Evolutionary conservation across 805 yeast species (phyloP).

Genomic region (Cyberlindnera lachancei): DNA sequence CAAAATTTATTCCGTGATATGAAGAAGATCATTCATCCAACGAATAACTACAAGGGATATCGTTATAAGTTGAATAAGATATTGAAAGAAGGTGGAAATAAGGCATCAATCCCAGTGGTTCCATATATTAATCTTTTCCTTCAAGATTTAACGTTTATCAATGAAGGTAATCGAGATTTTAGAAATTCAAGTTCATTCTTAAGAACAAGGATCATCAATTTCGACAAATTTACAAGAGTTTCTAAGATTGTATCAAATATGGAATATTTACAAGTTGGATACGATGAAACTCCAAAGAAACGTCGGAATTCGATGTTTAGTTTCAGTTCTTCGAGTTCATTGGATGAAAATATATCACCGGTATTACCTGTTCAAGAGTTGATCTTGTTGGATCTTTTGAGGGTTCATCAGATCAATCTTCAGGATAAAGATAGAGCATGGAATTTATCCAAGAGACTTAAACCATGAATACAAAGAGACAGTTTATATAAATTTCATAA

Average conservation of each 20-base stretch:
- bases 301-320: constrained; percentile 21
- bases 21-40: constrained; percentile 64
- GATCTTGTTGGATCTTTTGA: constrained; percentile 62
- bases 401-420: constrained; percentile 51
- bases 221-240: constrained; percentile 65
- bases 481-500: neutral
- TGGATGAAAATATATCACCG: constrained; percentile 25
- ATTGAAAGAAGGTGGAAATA: constrained; percentile 33
- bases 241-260: constrained; percentile 60
- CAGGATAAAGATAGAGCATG: constrained; percentile 64
- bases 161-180: constrained; percentile 71
- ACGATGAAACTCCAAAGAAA: constrained; percentile 25
- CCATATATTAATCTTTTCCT: constrained; percentile 71
- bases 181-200: constrained; percentile 49
- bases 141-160: constrained; percentile 74
- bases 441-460: constrained; percentile 49
- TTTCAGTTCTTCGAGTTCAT: constrained; percentile 13
- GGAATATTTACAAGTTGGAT: constrained; percentile 61
- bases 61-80: constrained; percentile 54
- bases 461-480: constrained; percentile 2
- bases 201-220: constrained; percentile 48
- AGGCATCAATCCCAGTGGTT: constrained; percentile 48
- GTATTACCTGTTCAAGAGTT: constrained; percentile 37
- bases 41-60: constrained; percentile 64
- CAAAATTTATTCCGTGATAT: constrained; percentile 55